These are phyloP conservation scores for Iris pallida DNA, from an alignment of 116 monocot species.

Conservation along the genomic window DNA sequence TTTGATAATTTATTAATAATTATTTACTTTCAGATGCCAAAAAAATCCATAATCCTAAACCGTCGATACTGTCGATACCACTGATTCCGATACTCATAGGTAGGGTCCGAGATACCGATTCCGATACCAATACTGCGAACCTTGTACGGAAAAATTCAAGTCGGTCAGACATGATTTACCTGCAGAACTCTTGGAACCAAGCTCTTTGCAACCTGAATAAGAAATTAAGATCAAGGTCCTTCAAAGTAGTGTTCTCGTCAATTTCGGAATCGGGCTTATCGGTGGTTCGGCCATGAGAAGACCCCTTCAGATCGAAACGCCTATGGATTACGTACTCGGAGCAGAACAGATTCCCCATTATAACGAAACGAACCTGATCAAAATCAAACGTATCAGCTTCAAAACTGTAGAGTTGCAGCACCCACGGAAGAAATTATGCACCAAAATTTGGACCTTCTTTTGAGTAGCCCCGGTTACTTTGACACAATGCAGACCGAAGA, in stretches of 20 bases:
- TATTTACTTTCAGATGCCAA: too few species aligned
- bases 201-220: conserved; percentile 68
- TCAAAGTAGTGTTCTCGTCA: conserved; percentile 77
- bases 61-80: too few species aligned
- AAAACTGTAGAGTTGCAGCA: background rate
- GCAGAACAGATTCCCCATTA: conserved; percentile 98
- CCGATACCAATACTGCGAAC: too few species aligned
- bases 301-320: conserved; percentile 91
- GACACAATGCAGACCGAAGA: conserved; percentile 88
- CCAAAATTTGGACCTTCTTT: conserved; percentile 58
- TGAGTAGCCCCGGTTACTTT: conserved; percentile 71
- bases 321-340: conserved; percentile 76
- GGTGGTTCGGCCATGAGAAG: conserved; percentile 85
- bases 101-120: too few species aligned
- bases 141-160: background rate
- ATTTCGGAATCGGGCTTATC: conserved; percentile 84
- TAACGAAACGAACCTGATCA: conserved; percentile 88
- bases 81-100: too few species aligned
- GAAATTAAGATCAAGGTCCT: conserved; percentile 97
- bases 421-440: background rate
- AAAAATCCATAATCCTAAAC: too few species aligned
- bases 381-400: background rate
- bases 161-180: conserved; percentile 36
- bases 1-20: too few species aligned
- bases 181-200: conserved; percentile 87